Base-by-base conservation (phyloP, 352 stramenopile species). In the Phytophthora idaei region DNA sequence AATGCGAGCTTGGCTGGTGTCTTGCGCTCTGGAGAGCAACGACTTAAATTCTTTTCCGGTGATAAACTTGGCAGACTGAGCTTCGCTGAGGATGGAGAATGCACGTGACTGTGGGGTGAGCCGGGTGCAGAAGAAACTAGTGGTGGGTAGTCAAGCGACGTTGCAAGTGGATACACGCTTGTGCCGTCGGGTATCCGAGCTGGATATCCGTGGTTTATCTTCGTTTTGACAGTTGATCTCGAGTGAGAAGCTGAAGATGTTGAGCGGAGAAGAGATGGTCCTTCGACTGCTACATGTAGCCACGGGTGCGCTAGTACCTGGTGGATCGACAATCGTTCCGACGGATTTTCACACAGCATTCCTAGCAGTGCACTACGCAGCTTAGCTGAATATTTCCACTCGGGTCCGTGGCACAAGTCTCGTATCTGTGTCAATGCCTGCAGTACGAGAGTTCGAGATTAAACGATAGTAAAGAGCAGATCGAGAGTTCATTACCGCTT, bases 41-140 rank as follows among this genome's bases (percentile, higher is more conserved):
- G 61, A 14, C 69, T 70, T 6, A 28, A 32, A 8, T 71, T 76
- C 39, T 87, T 89, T 28, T 89, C 81, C 0, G 81, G 81, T 21
- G 81, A 90, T 36, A 90, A 71, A 50, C 78, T 86, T 45, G 81
- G 81, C 8, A 90, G 76, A 66, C 61, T 77, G 57, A 85, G 67
- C 39, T 81, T 77, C 25, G 61, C 57, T 44, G 55, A 27, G 10
- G 58, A 57, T 11, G 44, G 29, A 11, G 50, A 34, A 41, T 61
- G 49, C 17, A 57, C 4, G 5, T 63, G 58, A 51, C 61, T 49
- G 6, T 48, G 66, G 15, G 66, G 52, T 1, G 50, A 54, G 5
- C 52, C 58, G 4, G 51, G 64, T 7, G 64, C 51, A 31, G 64
- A 68, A 5, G 37, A 54, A 2, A 50, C 31, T 21, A 50, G 4